Conservation (phyloP, 768 basidiomycete genomes). For the Lactarius sp. region DNA sequence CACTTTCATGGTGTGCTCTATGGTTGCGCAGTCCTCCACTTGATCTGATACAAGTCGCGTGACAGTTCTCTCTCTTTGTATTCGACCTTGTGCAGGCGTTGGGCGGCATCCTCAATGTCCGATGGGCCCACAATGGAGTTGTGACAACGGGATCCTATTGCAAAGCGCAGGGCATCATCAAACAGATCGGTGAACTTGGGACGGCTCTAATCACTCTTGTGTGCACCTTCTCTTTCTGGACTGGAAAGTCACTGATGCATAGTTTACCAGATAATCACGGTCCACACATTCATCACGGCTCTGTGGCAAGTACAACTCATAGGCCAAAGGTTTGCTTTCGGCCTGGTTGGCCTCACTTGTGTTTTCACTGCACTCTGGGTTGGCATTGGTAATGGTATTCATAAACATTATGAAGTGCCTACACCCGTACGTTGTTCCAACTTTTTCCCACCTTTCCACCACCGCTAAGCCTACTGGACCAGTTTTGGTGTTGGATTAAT, state of each 20-base stretch:
- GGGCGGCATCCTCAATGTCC: slow-evolving; percentile 37
- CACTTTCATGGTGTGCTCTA: slow-evolving; percentile 36
- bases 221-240: slow-evolving; percentile 7
- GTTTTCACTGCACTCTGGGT: not conserved
- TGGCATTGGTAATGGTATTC: not conserved
- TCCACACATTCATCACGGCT: slow-evolving; percentile 39
- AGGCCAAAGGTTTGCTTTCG: slow-evolving; percentile 28
- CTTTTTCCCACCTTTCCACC: not conserved
- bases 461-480: not conserved
- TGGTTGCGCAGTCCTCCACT: not conserved
- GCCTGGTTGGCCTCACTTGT: not conserved
- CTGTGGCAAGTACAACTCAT: slow-evolving; percentile 34
- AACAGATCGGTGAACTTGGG: slow-evolving; percentile 40
- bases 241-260: not conserved
- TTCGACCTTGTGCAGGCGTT: slow-evolving; percentile 38
- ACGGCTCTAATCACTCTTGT: slow-evolving; percentile 41
- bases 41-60: slow-evolving; percentile 21
- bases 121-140: slow-evolving; percentile 31
- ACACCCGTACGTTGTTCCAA: slow-evolving; percentile 32
- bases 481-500: slow-evolving; percentile 1
- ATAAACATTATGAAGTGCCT: slow-evolving; percentile 31
- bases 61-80: slow-evolving; percentile 27
- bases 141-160: slow-evolving; percentile 36
- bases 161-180: slow-evolving; percentile 37
- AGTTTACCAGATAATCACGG: slow-evolving; percentile 26